phyloP scores from a whole-genome alignment of 1,284 basidiomycete genomes.

The Rhodotorula glutinis region DNA sequence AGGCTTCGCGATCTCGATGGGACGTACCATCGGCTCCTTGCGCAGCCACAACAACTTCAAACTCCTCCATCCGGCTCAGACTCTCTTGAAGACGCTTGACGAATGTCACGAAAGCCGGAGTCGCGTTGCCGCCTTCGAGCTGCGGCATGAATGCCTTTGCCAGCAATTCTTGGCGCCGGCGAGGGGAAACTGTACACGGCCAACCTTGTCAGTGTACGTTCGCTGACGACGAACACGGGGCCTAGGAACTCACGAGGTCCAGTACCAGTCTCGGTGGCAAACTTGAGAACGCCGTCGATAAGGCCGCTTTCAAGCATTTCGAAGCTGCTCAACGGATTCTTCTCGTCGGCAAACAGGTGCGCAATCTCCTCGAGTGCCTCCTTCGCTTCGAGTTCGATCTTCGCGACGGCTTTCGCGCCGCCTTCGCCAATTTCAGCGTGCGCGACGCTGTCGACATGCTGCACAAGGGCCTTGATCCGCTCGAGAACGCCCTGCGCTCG shows the following conservation, averaged over 20 bases:
- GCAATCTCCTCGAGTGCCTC: slow-evolving; percentile 55
- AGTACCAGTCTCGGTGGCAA: slow-evolving; percentile 67
- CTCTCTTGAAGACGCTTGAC: slow-evolving; percentile 94
- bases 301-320: slow-evolving; percentile 91
- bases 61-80: slow-evolving; percentile 86
- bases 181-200: slow-evolving; percentile 18
- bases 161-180: slow-evolving; percentile 33
- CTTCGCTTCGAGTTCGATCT: slow-evolving; percentile 22
- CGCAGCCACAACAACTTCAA: slow-evolving; percentile 82
- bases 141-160: slow-evolving; percentile 36
- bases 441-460: slow-evolving; percentile 29
- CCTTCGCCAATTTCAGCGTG: not conserved
- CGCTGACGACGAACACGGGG: too few relatives aligned
- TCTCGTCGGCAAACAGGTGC: slow-evolving; percentile 68
- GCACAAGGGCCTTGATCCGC: slow-evolving; percentile 43
- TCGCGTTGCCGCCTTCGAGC: slow-evolving; percentile 6
- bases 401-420: slow-evolving; percentile 9
- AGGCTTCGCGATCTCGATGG: slow-evolving; percentile 39
- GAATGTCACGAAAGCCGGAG: slow-evolving; percentile 68
- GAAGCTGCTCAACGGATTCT: slow-evolving; percentile 82
- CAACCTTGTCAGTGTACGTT: not conserved
- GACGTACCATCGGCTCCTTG: slow-evolving; percentile 66
- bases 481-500: slow-evolving; percentile 61
- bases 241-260: slow-evolving; percentile 50
- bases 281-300: slow-evolving; percentile 78